A percentile compares a stretch with the other conserved stretches of the same genome.
phyloP scores from a whole-genome alignment of 2,329 filamentous ascomycete genomes.

The Nothopassalora personata region DNA sequence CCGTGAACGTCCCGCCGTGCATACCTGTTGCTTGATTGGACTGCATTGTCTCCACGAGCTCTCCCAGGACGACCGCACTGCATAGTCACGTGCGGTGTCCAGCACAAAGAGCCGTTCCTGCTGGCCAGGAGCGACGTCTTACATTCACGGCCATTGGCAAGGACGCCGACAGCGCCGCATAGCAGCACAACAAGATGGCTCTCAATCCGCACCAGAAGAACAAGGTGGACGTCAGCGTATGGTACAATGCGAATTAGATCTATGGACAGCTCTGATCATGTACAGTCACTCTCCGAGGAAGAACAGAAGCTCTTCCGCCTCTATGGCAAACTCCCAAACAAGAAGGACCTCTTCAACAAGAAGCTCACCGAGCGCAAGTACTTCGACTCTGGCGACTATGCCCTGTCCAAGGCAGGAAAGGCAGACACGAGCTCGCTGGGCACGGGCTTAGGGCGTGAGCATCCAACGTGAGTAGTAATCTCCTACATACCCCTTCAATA shows the following conservation, averaged over 20 bases:
- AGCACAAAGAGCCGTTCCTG: conserved; percentile 1
- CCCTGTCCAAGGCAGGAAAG: conserved; percentile 93
- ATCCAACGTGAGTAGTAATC: conserved; percentile 59
- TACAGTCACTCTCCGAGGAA: conserved; percentile 81
- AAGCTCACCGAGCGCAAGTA: conserved; percentile 99
- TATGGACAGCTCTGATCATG: conserved; percentile 2
- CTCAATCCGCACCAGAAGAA: conserved; percentile 98
- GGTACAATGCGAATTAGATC: conserved; percentile 36
- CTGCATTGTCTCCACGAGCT: not conserved
- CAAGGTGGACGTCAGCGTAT: conserved; percentile 92
- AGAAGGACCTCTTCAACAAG: conserved; percentile 94
- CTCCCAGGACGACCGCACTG: not conserved
- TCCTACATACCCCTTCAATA: too few species aligned
- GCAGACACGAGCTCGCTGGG: conserved; percentile 72
- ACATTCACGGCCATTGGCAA: not conserved
- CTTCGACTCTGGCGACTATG: conserved; percentile 93
- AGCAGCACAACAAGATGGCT: conserved; percentile 13
- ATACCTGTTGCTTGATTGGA: not conserved
- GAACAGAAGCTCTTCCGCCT: conserved; percentile 95
- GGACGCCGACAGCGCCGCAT: not conserved
- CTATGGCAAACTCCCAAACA: conserved; percentile 95
- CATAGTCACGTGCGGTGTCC: not conserved
- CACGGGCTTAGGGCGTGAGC: conserved; percentile 87
- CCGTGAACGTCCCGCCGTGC: not conserved
- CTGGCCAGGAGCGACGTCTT: not conserved